Evolutionary conservation across 805 yeast species (phyloP).

Genomic region (Candida pseudoglaebosa): DNA sequence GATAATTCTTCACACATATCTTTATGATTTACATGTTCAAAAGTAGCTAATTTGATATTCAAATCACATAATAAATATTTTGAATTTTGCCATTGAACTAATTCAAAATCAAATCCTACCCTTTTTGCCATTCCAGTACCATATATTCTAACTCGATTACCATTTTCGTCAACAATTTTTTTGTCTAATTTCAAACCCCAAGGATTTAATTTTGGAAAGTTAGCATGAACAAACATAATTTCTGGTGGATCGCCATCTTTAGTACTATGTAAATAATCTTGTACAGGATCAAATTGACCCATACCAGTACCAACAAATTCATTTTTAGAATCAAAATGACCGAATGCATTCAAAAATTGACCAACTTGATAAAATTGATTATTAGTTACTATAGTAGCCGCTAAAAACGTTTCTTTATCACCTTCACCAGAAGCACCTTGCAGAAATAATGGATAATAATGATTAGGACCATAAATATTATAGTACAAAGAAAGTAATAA

Average conservation of each 20-base stretch:
- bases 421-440: constrained; percentile 66
- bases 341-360: constrained; percentile 49
- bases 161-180: constrained; percentile 38
- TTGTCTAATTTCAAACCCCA: constrained; percentile 44
- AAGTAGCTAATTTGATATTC: constrained; percentile 41
- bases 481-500: constrained; percentile 38
- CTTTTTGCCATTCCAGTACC: constrained; percentile 52
- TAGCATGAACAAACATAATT: constrained; percentile 58
- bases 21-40: constrained; percentile 35
- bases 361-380: constrained; percentile 53
- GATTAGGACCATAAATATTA: constrained; percentile 39
- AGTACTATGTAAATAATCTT: constrained; percentile 39
- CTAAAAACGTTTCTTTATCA: constrained; percentile 73
- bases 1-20: constrained; percentile 50
- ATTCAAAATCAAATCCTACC: constrained; percentile 56
- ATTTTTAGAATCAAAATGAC: constrained; percentile 32
- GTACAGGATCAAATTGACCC: constrained; percentile 71
- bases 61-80: constrained; percentile 50
- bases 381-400: constrained; percentile 54
- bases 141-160: constrained; percentile 51
- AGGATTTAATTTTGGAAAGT: constrained; percentile 65
- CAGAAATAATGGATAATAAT: constrained; percentile 39
- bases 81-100: constrained; percentile 58
- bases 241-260: constrained; percentile 18
- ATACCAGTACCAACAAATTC: constrained; percentile 67